A percentile compares a stretch with the other conserved stretches of the same genome.
Evolutionary conservation across 768 basidiomycete species (phyloP).

Genomic region (Pleurotus platypus): DNA sequence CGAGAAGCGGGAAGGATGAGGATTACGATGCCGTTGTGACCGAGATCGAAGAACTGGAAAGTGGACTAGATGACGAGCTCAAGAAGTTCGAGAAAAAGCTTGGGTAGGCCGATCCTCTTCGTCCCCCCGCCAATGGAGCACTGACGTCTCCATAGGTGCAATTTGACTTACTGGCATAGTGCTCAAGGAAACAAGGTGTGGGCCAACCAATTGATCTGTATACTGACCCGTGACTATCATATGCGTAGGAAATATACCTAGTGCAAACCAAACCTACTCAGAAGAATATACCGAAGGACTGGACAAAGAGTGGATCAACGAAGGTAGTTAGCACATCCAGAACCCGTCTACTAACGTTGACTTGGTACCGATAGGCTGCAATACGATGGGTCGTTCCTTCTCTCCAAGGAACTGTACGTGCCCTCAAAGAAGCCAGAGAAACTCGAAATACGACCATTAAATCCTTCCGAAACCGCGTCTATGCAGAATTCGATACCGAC

Average conservation of each 20-base stretch:
- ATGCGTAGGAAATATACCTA: slow-evolving; percentile 79
- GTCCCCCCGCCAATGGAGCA: too few relatives aligned
- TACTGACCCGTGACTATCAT: background rate
- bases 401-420: slow-evolving; percentile 65
- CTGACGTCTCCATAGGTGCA: slow-evolving; percentile 22
- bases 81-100: slow-evolving; percentile 63
- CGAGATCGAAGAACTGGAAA: slow-evolving; percentile 70
- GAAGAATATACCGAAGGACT: slow-evolving; percentile 73
- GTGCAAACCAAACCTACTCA: slow-evolving; percentile 64
- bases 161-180: slow-evolving; percentile 51
- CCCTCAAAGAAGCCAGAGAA: slow-evolving; percentile 92
- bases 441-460: slow-evolving; percentile 77
- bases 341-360: background rate
- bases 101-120: slow-evolving; percentile 21
- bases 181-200: slow-evolving; percentile 75
- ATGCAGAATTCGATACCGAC: slow-evolving; percentile 78
- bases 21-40: slow-evolving; percentile 75
- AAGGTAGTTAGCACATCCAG: slow-evolving; percentile 49
- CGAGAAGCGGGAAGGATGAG: slow-evolving; percentile 81
- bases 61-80: slow-evolving; percentile 63
- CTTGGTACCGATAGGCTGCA: slow-evolving; percentile 44
- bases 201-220: background rate
- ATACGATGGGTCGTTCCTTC: slow-evolving; percentile 77
- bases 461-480: slow-evolving; percentile 78
- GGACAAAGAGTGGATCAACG: slow-evolving; percentile 77